Conservation (phyloP, 257 asterid species). For the Oldenlandia corymbosa region DNA sequence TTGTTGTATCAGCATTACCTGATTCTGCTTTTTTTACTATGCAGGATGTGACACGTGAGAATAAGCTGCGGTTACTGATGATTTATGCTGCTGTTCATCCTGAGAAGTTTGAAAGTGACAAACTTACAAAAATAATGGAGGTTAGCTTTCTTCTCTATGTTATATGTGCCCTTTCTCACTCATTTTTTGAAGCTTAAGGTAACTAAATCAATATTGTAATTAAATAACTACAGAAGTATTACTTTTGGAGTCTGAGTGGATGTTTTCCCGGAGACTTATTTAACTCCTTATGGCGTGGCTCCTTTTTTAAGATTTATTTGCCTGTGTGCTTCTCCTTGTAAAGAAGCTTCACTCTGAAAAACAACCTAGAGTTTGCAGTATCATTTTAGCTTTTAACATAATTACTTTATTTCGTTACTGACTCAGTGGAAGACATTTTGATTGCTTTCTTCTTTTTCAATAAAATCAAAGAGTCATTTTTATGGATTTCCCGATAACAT, state of each 20-base stretch:
- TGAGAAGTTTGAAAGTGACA: constrained; percentile 87
- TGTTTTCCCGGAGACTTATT: not conserved
- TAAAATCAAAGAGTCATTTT: not conserved
- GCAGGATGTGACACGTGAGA: constrained; percentile 87
- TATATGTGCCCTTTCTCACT: not conserved
- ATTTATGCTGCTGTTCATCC: constrained; percentile 93
- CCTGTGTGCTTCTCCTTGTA: not conserved
- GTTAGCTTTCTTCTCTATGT: constrained; percentile 24
- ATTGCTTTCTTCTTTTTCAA: not conserved
- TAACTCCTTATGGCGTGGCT: not conserved
- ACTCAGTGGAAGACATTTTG: not conserved
- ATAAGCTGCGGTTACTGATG: constrained; percentile 90
- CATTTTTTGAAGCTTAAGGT: not conserved
- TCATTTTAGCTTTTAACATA: not conserved
- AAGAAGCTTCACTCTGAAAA: not conserved
- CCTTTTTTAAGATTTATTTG: not conserved
- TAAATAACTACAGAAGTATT: not conserved
- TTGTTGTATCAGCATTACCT: not conserved
- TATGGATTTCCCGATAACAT: not conserved
- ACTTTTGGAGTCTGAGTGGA: not conserved
- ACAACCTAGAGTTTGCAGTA: not conserved
- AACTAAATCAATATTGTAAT: not conserved
- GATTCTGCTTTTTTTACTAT: constrained; percentile 14
- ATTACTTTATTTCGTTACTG: not conserved
- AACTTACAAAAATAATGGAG: constrained; percentile 88